Evolutionary conservation across 2,329 filamentous ascomycete species (phyloP).

Genomic region (Cladosporium sphaerospermum): DNA sequence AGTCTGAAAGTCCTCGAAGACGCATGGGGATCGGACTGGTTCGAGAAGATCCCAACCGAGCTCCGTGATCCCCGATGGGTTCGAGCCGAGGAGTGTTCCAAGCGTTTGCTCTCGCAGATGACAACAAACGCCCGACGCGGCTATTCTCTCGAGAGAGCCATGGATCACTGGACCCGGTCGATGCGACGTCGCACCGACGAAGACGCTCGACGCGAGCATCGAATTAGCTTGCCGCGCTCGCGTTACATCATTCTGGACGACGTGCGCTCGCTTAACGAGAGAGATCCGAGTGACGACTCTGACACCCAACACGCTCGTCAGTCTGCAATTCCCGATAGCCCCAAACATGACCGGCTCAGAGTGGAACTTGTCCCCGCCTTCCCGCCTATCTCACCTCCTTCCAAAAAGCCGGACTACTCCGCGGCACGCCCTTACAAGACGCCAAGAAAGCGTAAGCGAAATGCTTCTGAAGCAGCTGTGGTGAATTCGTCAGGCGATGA

Average conservation of each 20-base stretch:
- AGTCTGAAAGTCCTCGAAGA: background rate
- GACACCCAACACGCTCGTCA: background rate
- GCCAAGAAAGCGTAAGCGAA: background rate
- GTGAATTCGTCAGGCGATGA: background rate
- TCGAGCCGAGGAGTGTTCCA: background rate
- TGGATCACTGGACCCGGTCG: background rate
- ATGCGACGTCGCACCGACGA: background rate
- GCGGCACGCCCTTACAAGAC: background rate
- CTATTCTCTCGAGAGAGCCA: background rate
- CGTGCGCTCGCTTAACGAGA: conserved; percentile 1
- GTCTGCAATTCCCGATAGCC: background rate
- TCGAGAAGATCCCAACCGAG: background rate
- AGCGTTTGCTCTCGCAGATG: background rate
- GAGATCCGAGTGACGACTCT: background rate
- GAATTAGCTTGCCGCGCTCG: background rate
- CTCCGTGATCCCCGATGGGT: background rate
- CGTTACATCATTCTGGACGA: conserved; percentile 1
- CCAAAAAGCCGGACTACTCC: background rate
- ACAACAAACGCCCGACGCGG: background rate
- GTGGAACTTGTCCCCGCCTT: background rate
- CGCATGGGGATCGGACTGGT: background rate
- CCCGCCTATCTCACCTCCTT: background rate
- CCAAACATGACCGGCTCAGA: background rate
- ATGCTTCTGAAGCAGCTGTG: background rate
- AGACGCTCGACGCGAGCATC: background rate